Evolutionary conservation across 768 basidiomycete genomes (phyloP).

Genomic region (Hericium coralloides): DNA sequence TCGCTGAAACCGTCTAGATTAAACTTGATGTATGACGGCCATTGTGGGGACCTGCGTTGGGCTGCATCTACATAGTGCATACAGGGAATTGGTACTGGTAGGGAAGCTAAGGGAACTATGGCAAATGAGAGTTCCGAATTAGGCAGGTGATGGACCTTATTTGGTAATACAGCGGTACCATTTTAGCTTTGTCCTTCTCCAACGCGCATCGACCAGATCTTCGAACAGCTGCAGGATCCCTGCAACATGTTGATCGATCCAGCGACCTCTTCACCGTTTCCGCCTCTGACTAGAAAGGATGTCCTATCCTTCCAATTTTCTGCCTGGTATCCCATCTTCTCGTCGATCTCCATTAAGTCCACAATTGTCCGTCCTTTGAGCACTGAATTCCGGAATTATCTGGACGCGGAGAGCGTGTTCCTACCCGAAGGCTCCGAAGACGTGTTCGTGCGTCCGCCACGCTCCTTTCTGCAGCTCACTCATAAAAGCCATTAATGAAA

Average conservation of each 20-base stretch:
- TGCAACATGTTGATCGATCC: not conserved
- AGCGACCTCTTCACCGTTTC: constrained; percentile 32
- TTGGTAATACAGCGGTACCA: too few species aligned
- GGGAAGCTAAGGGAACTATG: too few species aligned
- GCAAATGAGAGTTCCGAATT: too few species aligned
- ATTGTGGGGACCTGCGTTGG: too few species aligned
- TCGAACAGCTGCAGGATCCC: too few species aligned
- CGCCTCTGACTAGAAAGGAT: constrained; percentile 37
- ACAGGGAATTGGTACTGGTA: too few species aligned
- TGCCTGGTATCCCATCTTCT: constrained; percentile 73
- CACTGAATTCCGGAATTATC: constrained; percentile 55
- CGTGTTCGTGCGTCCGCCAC: constrained; percentile 35
- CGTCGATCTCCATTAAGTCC: constrained; percentile 56
- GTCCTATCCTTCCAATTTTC: constrained; percentile 76
- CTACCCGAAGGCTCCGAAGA: constrained; percentile 78
- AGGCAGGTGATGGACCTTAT: too few species aligned
- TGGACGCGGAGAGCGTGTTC: constrained; percentile 78
- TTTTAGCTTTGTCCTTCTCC: too few species aligned
- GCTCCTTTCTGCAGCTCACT: not conserved
- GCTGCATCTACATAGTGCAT: too few species aligned
- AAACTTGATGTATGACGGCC: too few species aligned
- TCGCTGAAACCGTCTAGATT: too few species aligned
- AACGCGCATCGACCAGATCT: not conserved
- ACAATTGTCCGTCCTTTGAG: constrained; percentile 65
- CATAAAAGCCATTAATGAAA: too few species aligned